Conservation (phyloP, 495 filamentous ascomycete species). For the Podospora appendiculata region DNA sequence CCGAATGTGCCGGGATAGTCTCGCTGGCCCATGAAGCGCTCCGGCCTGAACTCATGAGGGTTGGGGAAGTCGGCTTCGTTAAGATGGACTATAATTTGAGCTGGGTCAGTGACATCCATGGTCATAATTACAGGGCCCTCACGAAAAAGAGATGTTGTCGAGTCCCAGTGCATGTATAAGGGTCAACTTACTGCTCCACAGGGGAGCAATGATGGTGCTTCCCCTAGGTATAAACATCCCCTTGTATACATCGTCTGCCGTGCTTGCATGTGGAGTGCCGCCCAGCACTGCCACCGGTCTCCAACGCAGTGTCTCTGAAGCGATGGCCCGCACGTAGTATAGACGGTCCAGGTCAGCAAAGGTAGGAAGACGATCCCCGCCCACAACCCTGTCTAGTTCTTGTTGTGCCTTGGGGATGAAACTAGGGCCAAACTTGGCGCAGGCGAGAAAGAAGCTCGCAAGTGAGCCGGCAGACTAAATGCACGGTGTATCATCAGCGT, state of each 20-base stretch:
- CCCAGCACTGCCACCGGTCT: constrained; percentile 41
- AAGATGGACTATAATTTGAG: constrained; percentile 34
- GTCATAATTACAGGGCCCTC: too few relatives aligned
- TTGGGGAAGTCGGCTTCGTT: constrained; percentile 52
- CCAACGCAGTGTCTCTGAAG: constrained; percentile 47
- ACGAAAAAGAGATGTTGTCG: not conserved
- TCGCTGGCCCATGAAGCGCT: constrained; percentile 31
- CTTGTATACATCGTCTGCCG: constrained; percentile 47
- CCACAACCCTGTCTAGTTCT: constrained; percentile 49
- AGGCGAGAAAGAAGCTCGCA: constrained; percentile 49
- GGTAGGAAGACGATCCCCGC: constrained; percentile 39
- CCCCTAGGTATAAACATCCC: constrained; percentile 46
- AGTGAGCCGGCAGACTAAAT: constrained; percentile 31
- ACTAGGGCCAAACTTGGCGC: constrained; percentile 41
- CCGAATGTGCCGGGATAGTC: constrained; percentile 45
- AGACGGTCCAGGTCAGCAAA: constrained; percentile 38
- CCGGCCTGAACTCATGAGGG: constrained; percentile 42
- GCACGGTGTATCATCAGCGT: too few relatives aligned
- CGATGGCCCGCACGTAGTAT: constrained; percentile 38
- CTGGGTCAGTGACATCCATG: constrained; percentile 8
- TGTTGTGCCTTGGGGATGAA: constrained; percentile 41
- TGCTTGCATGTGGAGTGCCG: constrained; percentile 51
- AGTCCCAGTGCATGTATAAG: constrained; percentile 5
- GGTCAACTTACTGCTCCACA: constrained; percentile 38
- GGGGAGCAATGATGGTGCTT: constrained; percentile 43